phyloP scores from a whole-genome alignment of 495 filamentous ascomycete species.

The Aspergillus campestris region DNA sequence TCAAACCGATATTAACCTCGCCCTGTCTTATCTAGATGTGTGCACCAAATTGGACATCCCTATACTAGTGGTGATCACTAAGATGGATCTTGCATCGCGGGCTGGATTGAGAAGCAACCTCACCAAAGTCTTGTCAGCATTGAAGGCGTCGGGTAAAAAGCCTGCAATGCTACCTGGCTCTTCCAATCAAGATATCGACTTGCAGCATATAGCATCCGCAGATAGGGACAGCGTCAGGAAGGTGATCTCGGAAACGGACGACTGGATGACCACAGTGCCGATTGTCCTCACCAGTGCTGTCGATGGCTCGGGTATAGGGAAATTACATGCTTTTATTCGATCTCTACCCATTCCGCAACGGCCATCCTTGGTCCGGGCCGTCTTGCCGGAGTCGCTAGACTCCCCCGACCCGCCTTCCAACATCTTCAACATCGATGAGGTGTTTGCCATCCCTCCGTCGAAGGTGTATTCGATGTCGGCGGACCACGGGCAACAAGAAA shows the following conservation, averaged over 20 bases:
- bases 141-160: constrained; percentile 67
- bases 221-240: constrained; percentile 47
- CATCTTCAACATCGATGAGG: constrained; percentile 85
- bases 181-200: constrained; percentile 19
- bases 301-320: constrained; percentile 70
- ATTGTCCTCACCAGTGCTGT: constrained; percentile 85
- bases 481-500: constrained; percentile 29
- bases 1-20: constrained; percentile 56
- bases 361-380: constrained; percentile 31
- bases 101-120: constrained; percentile 58
- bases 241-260: constrained; percentile 32
- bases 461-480: constrained; percentile 33
- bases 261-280: constrained; percentile 56
- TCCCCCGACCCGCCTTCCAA: constrained; percentile 37
- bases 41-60: constrained; percentile 72
- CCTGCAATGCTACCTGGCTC: constrained; percentile 53
- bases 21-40: constrained; percentile 73
- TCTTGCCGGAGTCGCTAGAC: constrained; percentile 7
- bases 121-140: constrained; percentile 59
- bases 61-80: constrained; percentile 76
- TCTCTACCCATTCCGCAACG: constrained; percentile 62
- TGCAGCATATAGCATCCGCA: constrained; percentile 26
- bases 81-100: constrained; percentile 78
- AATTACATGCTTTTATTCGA: constrained; percentile 73
- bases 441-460: constrained; percentile 54